Evolutionary conservation across 2,329 filamentous ascomycete genomes (phyloP), one percentile per base, ranked within the genome.

Genomic region (Diaporthe ampelina): DNA sequence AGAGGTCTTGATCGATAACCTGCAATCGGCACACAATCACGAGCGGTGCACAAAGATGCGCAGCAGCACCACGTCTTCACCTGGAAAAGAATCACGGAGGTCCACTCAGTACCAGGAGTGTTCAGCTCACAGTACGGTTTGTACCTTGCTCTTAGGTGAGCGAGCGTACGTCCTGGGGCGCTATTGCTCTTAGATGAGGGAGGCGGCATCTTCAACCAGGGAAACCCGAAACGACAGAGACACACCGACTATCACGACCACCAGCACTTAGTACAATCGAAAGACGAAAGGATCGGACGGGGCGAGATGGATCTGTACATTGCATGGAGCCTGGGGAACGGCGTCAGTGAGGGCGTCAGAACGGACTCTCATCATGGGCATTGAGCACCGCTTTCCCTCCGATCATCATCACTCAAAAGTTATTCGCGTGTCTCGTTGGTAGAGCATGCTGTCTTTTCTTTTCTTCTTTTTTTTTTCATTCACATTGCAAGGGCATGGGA

Each of bases 91-190:
- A 54, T 63, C 21, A 35, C 21, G 48, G 19, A 40, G 48, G 48
- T 54, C 32, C 32, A 54, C 9, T 24, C 2, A 9, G 48, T 24
- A 40, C 48, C 32, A 29, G 9, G 13, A 11, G 48, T 13, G 29
- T 17, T 43, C 24, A 21, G 10, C 58, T 43, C 50, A 35, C 10
- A 56, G 57, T 63, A 52, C 57, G 11, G 57, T 59, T 40, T 72
- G 57, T 63, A 50, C 17, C 70, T 72, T 56, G 57, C 70, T 72
- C 70, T 72, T 72, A n/a, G 32, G 48, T 72, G 70, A 63, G 69
- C 56, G 69, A 71, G 68, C 29, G 68, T 32, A 52, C 43, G 57
- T 50, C 68, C 58, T 71, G 68, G 68, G 40, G 40, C n/a, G 61
- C 61, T 48, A 67, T 67, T 71, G 54, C 54, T 59, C 56, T 71